Evolutionary conservation across 805 yeast genomes (phyloP), one percentile per base, ranked within the genome.

Genomic region (Cyberlindnera mycetangii): DNA sequence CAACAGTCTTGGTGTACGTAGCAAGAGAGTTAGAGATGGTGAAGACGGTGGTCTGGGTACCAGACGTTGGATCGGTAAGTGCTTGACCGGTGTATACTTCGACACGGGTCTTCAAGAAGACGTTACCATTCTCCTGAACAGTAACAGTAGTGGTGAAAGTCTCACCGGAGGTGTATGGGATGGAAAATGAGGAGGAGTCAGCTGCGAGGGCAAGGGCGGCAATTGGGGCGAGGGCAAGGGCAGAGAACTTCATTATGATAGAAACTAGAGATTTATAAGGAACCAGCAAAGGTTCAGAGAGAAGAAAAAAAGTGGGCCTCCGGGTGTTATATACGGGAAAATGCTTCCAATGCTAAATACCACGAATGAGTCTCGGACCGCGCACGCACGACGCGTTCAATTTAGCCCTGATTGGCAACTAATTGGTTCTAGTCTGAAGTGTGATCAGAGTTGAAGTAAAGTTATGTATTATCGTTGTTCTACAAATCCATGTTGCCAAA

Each of bases 71-170:
- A 9, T n/a, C 22, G n/a, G 42, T 39, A 6, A 19, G 16, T 8
- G 42, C 42, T 25, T 39, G 42, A 7, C 42, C 42, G 17, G 42
- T 39, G 42, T 39, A 39, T n/a, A 25, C 32, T 10, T 39, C 42
- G 25, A 32, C 37, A 32, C 42, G 37, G 42, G 42, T 39, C 32
- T 39, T 39, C 35, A 28, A 24, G 42, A 16, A 39, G 30, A 32
- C 36, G 21, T 22, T 24, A 32, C 42, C 42, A 25, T 39, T 32
- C 31, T 32, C 31, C n/a, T 20, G 17, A 11, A 39, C 37, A 16
- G 36, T 31, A 24, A 30, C 35, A 5, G 32, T 19, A 17, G 25
- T 18, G 34, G 41, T 38, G 30, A 30, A 38, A n/a, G 41, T 38
- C 41, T 38, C 34, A 9, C 41, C 41, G n/a, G 41, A 28, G 27